Evolutionary conservation across 495 filamentous ascomycete species (phyloP), one percentile per base, ranked within the genome.

Genomic region (Thermochaetoides thermophila): DNA sequence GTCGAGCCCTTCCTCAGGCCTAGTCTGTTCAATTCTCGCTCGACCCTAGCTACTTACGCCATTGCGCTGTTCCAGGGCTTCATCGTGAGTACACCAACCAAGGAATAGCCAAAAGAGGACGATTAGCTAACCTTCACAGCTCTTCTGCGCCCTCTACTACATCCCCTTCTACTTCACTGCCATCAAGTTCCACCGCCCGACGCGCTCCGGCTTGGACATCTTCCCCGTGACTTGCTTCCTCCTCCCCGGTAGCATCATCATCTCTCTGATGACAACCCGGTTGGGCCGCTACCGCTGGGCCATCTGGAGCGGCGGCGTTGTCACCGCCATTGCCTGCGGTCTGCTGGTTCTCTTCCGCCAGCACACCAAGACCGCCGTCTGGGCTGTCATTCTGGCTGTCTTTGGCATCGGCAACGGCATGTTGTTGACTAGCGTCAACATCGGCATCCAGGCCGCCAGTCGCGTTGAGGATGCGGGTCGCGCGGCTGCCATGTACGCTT

Each of bases 111-210:
- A n/a, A n/a, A n/a, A n/a, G n/a, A n/a, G n/a, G n/a, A n/a, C n/a
- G n/a, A n/a, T n/a, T n/a, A n/a, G n/a, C n/a, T n/a, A n/a, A n/a
- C n/a, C 9, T 10, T 5, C 20, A 5, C 37, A 53, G 44, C 43
- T 60, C 17, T 63, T 57, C 29, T 44, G 37, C 28, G 35, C 33
- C 7, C 42, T 82, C 0, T 77, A 81, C 42, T 76, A 54, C 25
- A 69, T 76, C 19, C 64, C 76, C 0, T 59, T 84, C 15, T 84
- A 76, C 50, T 76, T 75, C 44, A 56, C 72, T 32, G 64, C 70
- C 7, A 64, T 78, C 17, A 69, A 71, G 34, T 66, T 57, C 30
- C 59, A 64, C 29, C 52, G 58, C 0, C 59, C 70, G 0, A 68
- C 71, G 5, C 38, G 73, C 2, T 54, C 74, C 1, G 76, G 77